A percentile compares a stretch with the other conserved stretches of the same genome.
Conservation (phyloP, 192 early-diverging fungal species). For the Linnemannia schmuckeri region DNA sequence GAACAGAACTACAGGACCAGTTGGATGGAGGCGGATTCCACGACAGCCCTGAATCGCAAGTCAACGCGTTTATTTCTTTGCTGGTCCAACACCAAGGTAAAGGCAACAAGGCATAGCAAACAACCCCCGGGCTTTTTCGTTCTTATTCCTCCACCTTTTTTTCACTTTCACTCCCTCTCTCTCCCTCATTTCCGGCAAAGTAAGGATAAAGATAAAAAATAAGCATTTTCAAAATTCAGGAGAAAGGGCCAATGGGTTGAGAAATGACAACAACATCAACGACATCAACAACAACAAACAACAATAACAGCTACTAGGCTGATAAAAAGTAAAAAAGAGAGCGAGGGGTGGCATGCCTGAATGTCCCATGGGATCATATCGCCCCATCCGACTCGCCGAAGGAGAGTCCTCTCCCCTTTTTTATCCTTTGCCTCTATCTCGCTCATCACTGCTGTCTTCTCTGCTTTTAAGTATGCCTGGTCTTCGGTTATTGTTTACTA, state of each 20-base stretch:
- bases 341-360: neutral
- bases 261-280: constrained; percentile 4
- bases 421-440: too few species aligned
- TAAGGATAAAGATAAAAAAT: neutral
- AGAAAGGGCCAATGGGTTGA: constrained; percentile 4
- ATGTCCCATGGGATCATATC: constrained; percentile 1
- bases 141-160: neutral
- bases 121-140: neutral
- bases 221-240: constrained; percentile 24
- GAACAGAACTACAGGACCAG: constrained; percentile 38
- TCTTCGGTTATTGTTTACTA: neutral
- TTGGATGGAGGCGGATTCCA: constrained; percentile 55
- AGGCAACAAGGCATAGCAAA: neutral
- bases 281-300: neutral
- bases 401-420: neutral
- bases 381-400: neutral
- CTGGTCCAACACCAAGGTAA: constrained; percentile 52
- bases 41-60: constrained; percentile 44
- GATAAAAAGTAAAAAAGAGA: too few species aligned
- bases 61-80: constrained; percentile 43
- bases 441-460: neutral
- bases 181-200: neutral
- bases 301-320: neutral
- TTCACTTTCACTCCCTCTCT: neutral
- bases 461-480: too few species aligned